Evolutionary conservation across 768 basidiomycete genomes (phyloP), one percentile per base, ranked within the genome.

Genomic region (Paxillus ammoniavirescens): DNA sequence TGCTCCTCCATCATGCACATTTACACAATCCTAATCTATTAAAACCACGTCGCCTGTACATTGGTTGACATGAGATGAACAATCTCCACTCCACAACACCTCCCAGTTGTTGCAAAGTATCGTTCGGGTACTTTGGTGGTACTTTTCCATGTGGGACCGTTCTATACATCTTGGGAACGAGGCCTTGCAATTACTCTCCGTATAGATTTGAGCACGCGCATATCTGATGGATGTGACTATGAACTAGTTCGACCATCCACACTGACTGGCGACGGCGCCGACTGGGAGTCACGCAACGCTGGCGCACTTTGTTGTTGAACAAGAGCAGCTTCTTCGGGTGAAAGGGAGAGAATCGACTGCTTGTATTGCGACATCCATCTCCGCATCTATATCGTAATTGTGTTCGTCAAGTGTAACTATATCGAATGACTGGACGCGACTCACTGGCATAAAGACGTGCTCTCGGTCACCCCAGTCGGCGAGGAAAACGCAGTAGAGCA

Each of bases 391-490:
- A 52, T 52, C 17, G 30, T 6, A 37, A 28, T 4, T 31, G 40
- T 36, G 17, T 44, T 44, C 47, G 46, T 50, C 42, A 46, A 48
- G n/a, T n/a, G 23, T 26, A 47, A 15, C 13, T 17, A 45, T 31
- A 46, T 14, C 2, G 17, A 18, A 45, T 33, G 38, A 28, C 15
- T n/a, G 36, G 41, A 30, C 42, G 40, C 54, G 33, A 75, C 82
- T 65, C 57, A 87, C 86, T 21, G 83, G 82, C 66, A 77, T 79
- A 66, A 86, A 89, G 26, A 87, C 82, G 65, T 89, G 86, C 21
- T 89, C 86, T 44, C 75, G 72, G n/a, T 85, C 82, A 4, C 86
- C 86, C 66, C 81, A 88, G 65, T 89, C 84, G 47, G 81, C 78
- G 52, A 83, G 67, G 64, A 89, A 84, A 18, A 84, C 72, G 3